A percentile compares a stretch with the other conserved stretches of the same genome.
Evolutionary conservation across 345 rosid genomes (phyloP).

Genomic region (Linum usitatissimum): DNA sequence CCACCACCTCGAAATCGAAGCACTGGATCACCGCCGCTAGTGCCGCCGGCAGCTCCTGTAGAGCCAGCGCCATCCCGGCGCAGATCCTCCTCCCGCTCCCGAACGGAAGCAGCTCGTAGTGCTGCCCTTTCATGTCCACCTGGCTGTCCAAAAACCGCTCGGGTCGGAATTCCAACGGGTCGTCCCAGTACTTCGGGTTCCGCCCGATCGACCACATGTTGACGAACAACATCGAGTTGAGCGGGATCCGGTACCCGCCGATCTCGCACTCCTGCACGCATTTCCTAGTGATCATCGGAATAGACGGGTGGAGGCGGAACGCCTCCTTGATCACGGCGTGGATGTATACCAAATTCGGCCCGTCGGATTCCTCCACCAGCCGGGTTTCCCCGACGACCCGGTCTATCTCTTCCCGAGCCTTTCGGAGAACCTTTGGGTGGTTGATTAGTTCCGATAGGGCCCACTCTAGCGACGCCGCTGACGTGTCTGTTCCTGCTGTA

Average conservation of each 20-base stretch:
- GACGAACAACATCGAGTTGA: conserved; percentile 19
- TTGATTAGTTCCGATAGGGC: conserved; percentile 37
- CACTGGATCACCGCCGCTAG: conserved; percentile 39
- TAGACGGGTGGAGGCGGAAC: conserved; percentile 38
- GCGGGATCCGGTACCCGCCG: conserved; percentile 26
- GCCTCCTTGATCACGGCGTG: conserved; percentile 36
- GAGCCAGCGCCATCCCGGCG: conserved; percentile 34
- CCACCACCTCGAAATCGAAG: conserved; percentile 26
- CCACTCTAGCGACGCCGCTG: conserved; percentile 32
- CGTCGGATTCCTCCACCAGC: conserved; percentile 31
- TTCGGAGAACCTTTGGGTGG: conserved; percentile 23
- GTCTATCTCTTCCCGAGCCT: conserved; percentile 30
- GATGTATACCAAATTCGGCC: conserved; percentile 22
- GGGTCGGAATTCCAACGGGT: conserved; percentile 29
- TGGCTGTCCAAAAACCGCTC: conserved; percentile 22
- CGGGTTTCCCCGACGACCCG: conserved; percentile 23
- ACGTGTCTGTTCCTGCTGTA: conserved; percentile 40
- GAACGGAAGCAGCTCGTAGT: conserved; percentile 33
- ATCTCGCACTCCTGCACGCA: conserved; percentile 19
- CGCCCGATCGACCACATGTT: conserved; percentile 36
- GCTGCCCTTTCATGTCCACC: conserved; percentile 29
- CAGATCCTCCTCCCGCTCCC: conserved; percentile 42
- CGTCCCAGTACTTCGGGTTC: conserved; percentile 29
- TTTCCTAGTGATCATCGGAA: conserved; percentile 31
- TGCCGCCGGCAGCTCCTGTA: conserved; percentile 23